Percentiles rank a stretch among this genome's conserved stretches.
phyloP scores from a whole-genome alignment of 1,139 yeast genomes.

The Sugiyamaella castrensis region DNA sequence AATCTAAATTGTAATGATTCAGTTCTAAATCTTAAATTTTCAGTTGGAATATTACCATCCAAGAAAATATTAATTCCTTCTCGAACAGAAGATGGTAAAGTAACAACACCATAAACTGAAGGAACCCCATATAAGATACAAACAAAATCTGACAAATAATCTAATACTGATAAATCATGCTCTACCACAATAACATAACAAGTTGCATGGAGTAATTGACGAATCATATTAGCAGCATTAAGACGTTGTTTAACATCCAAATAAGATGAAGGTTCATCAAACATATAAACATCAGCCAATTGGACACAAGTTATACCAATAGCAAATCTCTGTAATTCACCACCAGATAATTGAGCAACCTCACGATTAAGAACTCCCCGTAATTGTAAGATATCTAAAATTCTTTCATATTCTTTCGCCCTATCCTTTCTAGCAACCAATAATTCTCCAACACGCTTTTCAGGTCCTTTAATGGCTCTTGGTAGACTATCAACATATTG shows the following conservation, averaged over 20 bases:
- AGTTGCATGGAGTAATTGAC: constrained; percentile 73
- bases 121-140: constrained; percentile 98
- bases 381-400: constrained; percentile 70
- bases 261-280: constrained; percentile 98
- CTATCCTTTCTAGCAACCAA: constrained; percentile 73
- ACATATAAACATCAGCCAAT: constrained; percentile 94
- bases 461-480: constrained; percentile 88
- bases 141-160: constrained; percentile 91
- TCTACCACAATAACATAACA: constrained; percentile 91
- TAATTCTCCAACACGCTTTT: constrained; percentile 81
- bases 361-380: constrained; percentile 76
- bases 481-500: constrained; percentile 98
- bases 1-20: constrained; percentile 93
- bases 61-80: constrained; percentile 98
- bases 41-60: constrained; percentile 97
- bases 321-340: constrained; percentile 97
- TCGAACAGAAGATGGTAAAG: constrained; percentile 92
- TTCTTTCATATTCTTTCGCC: constrained; percentile 56
- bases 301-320: constrained; percentile 97
- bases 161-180: constrained; percentile 96
- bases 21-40: constrained; percentile 92
- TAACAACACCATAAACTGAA: constrained; percentile 96
- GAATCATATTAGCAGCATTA: constrained; percentile 91
- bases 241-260: constrained; percentile 98
- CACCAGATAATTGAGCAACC: constrained; percentile 88